Evolutionary conservation across 2,329 filamentous ascomycete genomes (phyloP), one percentile per base, ranked within the genome.

Genomic region (Claviceps monticola): DNA sequence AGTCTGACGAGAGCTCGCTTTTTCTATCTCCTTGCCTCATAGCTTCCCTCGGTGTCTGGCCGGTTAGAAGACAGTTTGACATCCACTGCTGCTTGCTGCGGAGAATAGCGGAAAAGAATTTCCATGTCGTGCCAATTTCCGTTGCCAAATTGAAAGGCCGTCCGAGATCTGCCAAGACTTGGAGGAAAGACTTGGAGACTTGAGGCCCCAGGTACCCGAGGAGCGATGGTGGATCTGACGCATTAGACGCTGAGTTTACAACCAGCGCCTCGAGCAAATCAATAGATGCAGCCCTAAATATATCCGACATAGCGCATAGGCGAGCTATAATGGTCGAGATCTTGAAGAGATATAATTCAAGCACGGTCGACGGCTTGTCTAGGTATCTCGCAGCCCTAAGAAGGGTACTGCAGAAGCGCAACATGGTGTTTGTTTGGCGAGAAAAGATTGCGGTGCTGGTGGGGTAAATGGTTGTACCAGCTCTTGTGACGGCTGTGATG

Each of bases 81-180:
- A 98, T 87, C 87, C 91, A 97, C 62, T 95, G 90, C 64, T 98
- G 93, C 56, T 88, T 83, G 63, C 88, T 90, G 57, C 86, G 85
- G 54, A 98, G 79, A 46, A 97, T 84, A 3, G 84, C 83, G 2
- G 90, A 86, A 50, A 97, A 81, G 61, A 98, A 83, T 52, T 79
- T 80, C 93, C 91, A 98, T 19, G 88, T 84, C 7, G 75, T 74
- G 43, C 80, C 77, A 42, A 85, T 80, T 51, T 88, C 79, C 5
- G 73, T 66, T 2, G 76, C 68, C 58, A 88, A 74, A 50, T 78
- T 74, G 53, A 93, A 78, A 3, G 90, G 88, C 57, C 80, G 82
- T 58, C 91, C 88, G 26, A 96, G 74, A 54, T 81, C 78, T 4
- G 86, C 83, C 6, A 97, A 71, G 5, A 93, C 73, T 55, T 84